Evolutionary conservation across 352 stramenopile species (phyloP), one percentile per base, ranked within the genome.

Genomic region (Globisporangium spinosum): DNA sequence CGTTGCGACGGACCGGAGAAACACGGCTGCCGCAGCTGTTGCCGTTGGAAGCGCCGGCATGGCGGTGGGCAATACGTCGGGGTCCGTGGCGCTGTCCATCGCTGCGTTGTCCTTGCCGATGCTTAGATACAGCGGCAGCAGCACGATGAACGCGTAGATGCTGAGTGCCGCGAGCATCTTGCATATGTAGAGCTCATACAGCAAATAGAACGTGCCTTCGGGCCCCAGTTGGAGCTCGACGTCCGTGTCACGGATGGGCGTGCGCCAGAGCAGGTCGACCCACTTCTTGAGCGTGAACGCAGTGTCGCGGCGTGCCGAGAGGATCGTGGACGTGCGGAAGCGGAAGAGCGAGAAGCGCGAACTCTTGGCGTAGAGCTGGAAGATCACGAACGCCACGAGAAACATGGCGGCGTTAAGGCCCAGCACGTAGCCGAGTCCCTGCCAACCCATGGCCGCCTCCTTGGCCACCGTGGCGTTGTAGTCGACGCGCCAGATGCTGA

Each of bases 201-300:
- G 74, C 64, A 95, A 68, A 68, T 95, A 95, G 70, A 94, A 95
- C 6, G 87, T 89, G 49, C 83, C 83, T 65, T 95, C 87, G 25
- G 87, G 85, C 0, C 87, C 87, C 15, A 95, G 75, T 53, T 72
- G 68, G 29, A 63, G 70, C 75, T 94, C 85, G 23, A 94, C 73
- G 45, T 83, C 76, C 49, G 85, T 86, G 75, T 79, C 76, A 43
- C 85, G 70, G 63, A 94, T 89, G 13, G 85, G 85, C 54, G 85
- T 92, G 69, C 69, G 72, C 82, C 82, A 94, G 32, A 94, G 73
- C 59, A 94, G 70, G 53, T 84, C 79, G 69, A 65, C 68, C 85
- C 85, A 94, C 43, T 85, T 80, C 40, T 68, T 63, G 49, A 92
- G 70, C 51, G 83, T 81, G 61, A 91, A 94, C 0, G 73, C 60